A percentile compares a stretch with the other conserved stretches of the same genome.
Conservation (phyloP, 2,329 filamentous ascomycete genomes). For the Aspergillus neoniger region DNA sequence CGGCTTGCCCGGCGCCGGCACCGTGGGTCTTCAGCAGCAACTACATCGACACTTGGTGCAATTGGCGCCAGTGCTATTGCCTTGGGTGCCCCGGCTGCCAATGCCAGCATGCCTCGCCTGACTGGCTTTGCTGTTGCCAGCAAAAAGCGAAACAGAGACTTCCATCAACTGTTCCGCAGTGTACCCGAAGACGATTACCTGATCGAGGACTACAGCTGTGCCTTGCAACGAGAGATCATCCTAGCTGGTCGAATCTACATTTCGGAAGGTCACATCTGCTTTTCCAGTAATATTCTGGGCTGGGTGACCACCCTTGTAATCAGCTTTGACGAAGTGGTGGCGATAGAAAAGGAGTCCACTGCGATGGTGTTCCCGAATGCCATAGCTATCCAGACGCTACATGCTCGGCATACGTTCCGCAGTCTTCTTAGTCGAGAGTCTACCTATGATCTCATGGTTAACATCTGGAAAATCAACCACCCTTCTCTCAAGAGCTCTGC, state of each 20-base stretch:
- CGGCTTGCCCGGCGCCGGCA: slow-evolving; percentile 67
- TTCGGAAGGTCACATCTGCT: slow-evolving; percentile 95
- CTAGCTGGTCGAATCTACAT: slow-evolving; percentile 93
- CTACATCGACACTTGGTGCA: slow-evolving; percentile 68
- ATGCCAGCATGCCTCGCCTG: slow-evolving; percentile 68
- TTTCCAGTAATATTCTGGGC: slow-evolving; percentile 97
- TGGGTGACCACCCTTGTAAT: slow-evolving; percentile 98
- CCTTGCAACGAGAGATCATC: slow-evolving; percentile 90
- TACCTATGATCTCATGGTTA: slow-evolving; percentile 94
- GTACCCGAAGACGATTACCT: slow-evolving; percentile 97
- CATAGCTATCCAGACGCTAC: slow-evolving; percentile 92
- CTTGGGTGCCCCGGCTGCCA: slow-evolving; percentile 64
- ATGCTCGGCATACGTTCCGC: slow-evolving; percentile 93
- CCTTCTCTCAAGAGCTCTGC: slow-evolving; percentile 87
- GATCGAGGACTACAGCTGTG: slow-evolving; percentile 98
- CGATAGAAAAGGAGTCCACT: slow-evolving; percentile 94
- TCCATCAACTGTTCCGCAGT: slow-evolving; percentile 90
- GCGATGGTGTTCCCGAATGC: slow-evolving; percentile 96
- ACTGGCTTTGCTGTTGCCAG: slow-evolving; percentile 96
- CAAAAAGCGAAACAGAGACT: slow-evolving; percentile 94
- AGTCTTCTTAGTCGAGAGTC: slow-evolving; percentile 93
- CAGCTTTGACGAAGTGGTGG: slow-evolving; percentile 96
- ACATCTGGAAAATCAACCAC: slow-evolving; percentile 97
- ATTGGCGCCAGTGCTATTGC: slow-evolving; percentile 71
- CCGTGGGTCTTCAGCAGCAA: slow-evolving; percentile 79